Percentiles rank a stretch among this genome's conserved stretches.
Evolutionary conservation across 116 monocot genomes (phyloP).

Genomic region (Phalaenopsis hybrid): DNA sequence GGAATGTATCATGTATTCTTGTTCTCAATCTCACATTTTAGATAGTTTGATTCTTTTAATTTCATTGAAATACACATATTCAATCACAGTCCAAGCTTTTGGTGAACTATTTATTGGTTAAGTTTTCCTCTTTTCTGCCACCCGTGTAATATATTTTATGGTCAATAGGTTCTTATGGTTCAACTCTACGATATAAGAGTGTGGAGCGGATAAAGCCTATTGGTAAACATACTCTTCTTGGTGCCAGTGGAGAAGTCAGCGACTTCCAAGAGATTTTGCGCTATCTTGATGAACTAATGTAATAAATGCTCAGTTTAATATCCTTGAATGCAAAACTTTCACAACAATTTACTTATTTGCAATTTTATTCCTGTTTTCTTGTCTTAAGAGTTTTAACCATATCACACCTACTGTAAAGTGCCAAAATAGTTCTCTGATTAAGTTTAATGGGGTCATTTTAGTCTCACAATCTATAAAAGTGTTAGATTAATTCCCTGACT

Average conservation of each 20-base stretch:
- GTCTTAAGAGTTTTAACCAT: neutral
- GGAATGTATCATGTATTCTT: too few species aligned
- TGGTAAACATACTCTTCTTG: constrained; percentile 90
- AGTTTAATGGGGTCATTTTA: too few species aligned
- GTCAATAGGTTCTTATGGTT: constrained; percentile 78
- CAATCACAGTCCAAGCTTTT: too few species aligned
- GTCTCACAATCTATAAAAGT: too few species aligned
- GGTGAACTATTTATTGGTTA: too few species aligned
- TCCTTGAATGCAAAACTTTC: constrained; percentile 2
- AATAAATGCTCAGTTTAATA: neutral
- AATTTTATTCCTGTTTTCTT: neutral
- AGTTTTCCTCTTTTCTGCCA: neutral
- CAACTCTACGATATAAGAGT: constrained; percentile 87
- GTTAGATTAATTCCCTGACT: too few species aligned
- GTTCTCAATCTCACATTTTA: too few species aligned
- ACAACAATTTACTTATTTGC: neutral
- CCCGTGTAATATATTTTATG: neutral
- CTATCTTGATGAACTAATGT: constrained; percentile 90
- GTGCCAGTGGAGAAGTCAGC: constrained; percentile 94
- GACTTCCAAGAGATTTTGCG: constrained; percentile 94
- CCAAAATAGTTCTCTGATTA: too few species aligned
- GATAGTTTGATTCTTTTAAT: too few species aligned
- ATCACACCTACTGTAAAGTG: neutral
- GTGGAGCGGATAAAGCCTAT: constrained; percentile 78
- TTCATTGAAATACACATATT: too few species aligned